Evolutionary conservation across 805 yeast genomes (phyloP), one percentile per base, ranked within the genome.

Genomic region (Yarrowia sp.): DNA sequence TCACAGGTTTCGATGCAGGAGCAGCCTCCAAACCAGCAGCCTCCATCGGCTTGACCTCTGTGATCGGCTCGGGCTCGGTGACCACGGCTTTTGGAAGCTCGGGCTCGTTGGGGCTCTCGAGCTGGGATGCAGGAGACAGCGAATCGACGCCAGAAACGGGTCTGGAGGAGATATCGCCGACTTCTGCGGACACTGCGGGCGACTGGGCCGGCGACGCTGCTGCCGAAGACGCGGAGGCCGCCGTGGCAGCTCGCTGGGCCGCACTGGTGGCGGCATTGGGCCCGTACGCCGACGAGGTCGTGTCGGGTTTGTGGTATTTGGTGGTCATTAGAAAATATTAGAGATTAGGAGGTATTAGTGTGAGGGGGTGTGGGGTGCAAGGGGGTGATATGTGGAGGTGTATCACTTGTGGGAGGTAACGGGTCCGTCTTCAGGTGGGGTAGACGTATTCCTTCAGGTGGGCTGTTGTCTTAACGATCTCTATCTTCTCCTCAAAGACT

Each of bases 251-350:
- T 19, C 50, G 35, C 16, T 26, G 49, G 63, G 59, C 45, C 8
- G 59, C 59, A 9, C n/a, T 11, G 42, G 42, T 35, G 56, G 42
- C 56, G 26, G 56, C 56, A 52, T n/a, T 35, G 14, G 56, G 56
- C 7, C 65, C 65, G 36, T 59, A 59, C 19, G 65, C 65, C 41
- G 52, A 43, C 52, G 65, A 40, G 10, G 65, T 59, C n/a, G 65
- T 59, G 46, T 59, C 65, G 52, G 65, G 65, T 14, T 59, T 41
- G 52, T 59, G 65, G 65, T 59, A 59, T 32, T 59, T 43, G 43
- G 65, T 59, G 52, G 63, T 36, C 58, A 36, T 36, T 52, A 52
- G 58, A 52, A 36, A 36, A 36, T 10, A 19, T 40, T 52, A 41
- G n/a, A 2, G n/a, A 15, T 32, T 8, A 5, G 36, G 16, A 16